A percentile compares a stretch with the other conserved stretches of the same genome.
These are phyloP conservation scores for Camellia sinensis DNA, from an alignment of 148 eudicot species.

Conservation along the genomic window DNA sequence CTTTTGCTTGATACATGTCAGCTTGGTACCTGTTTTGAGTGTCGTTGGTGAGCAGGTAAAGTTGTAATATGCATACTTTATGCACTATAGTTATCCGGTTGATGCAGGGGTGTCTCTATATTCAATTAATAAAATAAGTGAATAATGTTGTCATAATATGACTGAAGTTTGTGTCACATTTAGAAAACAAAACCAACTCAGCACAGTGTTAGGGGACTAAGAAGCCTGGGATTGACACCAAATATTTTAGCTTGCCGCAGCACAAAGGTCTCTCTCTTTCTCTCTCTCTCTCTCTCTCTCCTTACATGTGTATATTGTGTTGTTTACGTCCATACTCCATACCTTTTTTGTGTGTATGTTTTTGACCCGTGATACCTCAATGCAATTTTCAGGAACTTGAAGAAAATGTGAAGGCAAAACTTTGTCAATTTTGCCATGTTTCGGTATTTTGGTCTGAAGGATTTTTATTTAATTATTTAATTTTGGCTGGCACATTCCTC, in stretches of 20 bases:
- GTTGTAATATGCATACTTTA: not conserved
- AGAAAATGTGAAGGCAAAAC: conserved; percentile 74
- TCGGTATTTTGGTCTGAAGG: conserved; percentile 44
- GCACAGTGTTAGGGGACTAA: conserved; percentile 75
- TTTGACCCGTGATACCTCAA: not conserved
- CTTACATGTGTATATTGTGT: too few relatives aligned
- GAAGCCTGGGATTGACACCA: conserved; percentile 74
- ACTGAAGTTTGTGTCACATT: conserved; percentile 5
- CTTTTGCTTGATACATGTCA: conserved; percentile 83
- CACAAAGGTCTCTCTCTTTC: conserved; percentile 49
- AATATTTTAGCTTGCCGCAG: conserved; percentile 83
- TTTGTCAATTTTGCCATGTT: conserved; percentile 90
- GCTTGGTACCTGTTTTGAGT: conserved; percentile 75
- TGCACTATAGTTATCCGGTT: not conserved
- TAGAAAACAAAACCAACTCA: conserved; percentile 93
- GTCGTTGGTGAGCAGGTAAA: conserved; percentile 92
- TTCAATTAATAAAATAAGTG: not conserved
- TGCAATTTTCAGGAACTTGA: conserved; percentile 54
- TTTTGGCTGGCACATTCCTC: not conserved
- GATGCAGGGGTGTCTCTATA: not conserved
- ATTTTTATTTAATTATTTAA: not conserved
- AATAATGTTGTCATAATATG: not conserved
- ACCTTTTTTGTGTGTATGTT: not conserved
- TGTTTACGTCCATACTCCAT: not conserved
- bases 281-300: conserved; percentile 19